phyloP scores from a whole-genome alignment of 176 grass and related monocot species.

The Rhynchospora pubera region DNA sequence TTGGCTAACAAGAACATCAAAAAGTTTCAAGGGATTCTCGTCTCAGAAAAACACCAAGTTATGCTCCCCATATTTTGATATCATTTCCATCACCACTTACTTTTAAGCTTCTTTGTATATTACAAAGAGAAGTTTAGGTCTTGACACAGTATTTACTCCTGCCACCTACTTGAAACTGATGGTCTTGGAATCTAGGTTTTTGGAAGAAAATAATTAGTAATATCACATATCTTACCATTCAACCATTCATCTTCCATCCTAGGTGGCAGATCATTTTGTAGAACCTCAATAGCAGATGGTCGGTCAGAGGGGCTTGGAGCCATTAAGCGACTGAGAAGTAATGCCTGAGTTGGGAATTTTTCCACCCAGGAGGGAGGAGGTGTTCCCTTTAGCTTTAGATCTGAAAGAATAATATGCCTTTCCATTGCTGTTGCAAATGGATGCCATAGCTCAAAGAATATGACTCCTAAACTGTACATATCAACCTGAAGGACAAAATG shows the following conservation, averaged over 20 bases:
- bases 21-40: not conserved
- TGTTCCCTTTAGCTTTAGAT: constrained; percentile 77
- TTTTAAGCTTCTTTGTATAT: not conserved
- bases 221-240: constrained; percentile 53
- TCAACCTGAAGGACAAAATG: constrained; percentile 55
- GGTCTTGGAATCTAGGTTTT: not conserved
- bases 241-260: constrained; percentile 95
- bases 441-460: constrained; percentile 99
- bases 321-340: constrained; percentile 53
- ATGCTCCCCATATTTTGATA: not conserved
- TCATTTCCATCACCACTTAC: not conserved
- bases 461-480: constrained; percentile 95
- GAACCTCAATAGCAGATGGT: constrained; percentile 79
- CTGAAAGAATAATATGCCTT: constrained; percentile 84
- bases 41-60: not conserved
- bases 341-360: constrained; percentile 53
- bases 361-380: constrained; percentile 56
- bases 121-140: not conserved
- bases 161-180: not conserved
- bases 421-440: constrained; percentile 96
- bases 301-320: constrained; percentile 72
- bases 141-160: not conserved
- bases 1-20: not conserved
- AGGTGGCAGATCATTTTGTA: constrained; percentile 88
- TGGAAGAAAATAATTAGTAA: not conserved